A percentile compares a stretch with the other conserved stretches of the same genome.
Evolutionary conservation across 352 stramenopile genomes (phyloP).

Genomic region (Pythium phragmitis): DNA sequence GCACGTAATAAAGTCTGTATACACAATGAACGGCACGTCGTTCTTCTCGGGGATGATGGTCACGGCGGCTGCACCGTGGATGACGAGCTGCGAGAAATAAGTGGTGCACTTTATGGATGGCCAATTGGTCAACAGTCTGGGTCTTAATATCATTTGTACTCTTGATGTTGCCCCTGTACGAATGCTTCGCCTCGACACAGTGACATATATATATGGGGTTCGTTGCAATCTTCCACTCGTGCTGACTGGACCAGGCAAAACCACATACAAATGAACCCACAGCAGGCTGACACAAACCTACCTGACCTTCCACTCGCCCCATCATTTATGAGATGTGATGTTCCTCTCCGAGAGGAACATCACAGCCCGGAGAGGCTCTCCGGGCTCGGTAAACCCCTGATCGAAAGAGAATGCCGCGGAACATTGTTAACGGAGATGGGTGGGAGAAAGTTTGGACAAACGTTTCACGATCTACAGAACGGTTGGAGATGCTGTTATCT

Average conservation of each 20-base stretch:
- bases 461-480: too few species aligned
- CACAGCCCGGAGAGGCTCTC: too few species aligned
- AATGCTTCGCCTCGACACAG: conserved; percentile 1
- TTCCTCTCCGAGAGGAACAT: too few species aligned
- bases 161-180: background rate
- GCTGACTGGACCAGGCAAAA: background rate
- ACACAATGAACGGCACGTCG: conserved; percentile 45
- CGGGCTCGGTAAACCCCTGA: too few species aligned
- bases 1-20: conserved; percentile 67
- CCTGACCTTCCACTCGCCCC: background rate
- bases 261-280: background rate
- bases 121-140: conserved; percentile 5
- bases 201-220: background rate
- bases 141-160: background rate
- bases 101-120: conserved; percentile 36
- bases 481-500: too few species aligned
- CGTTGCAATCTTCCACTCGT: background rate
- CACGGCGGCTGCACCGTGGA: conserved; percentile 31
- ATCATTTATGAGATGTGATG: too few species aligned
- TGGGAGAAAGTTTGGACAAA: too few species aligned
- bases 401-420: too few species aligned
- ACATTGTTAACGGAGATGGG: too few species aligned
- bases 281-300: background rate
- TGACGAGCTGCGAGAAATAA: conserved; percentile 46
- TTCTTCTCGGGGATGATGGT: conserved; percentile 29